Evolutionary conservation across 2,329 filamentous ascomycete genomes (phyloP), one percentile per base, ranked within the genome.

Genomic region (Penicillium olsonii): DNA sequence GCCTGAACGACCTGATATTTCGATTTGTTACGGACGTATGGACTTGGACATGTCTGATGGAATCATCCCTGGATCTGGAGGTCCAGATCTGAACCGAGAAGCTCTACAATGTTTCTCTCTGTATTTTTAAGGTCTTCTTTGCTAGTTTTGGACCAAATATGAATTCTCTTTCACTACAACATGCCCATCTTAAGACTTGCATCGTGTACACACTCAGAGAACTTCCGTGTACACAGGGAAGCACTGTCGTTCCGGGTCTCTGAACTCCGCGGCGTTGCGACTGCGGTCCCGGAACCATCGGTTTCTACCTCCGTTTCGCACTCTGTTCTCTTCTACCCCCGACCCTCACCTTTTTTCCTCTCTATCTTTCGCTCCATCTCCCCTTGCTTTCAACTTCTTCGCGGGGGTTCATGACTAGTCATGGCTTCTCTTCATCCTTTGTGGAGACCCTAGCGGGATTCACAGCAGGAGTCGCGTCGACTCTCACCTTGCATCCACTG

Each of bases 361-460:
- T 20, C 41, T 15, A 5, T 9, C 35, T 11, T 19, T 38, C 2
- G 14, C 3, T 27, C 22, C 26, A 5, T 15, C 2, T 39, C 34
- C 37, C 42, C 37, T 19, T 15, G 26, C 18, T 17, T 37, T 47
- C 26, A 17, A 10, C 19, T 41, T 27, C 14, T 17, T 43, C 26
- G 18, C 24, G 33, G 52, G n/a, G 56, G 62, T 73, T 67, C 68
- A 76, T 76, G 71, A 71, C 70, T 63, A 64, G 65, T 54, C 68
- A 82, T 69, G 83, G 80, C 73, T 77, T 87, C 67, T 87, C 87
- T 65, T 84, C 88, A 73, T 90, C 88, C 62, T 72, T 88, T 67
- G 83, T 96, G 72, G 94, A 97, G 81, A 87, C 87, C 65, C 79
- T 92, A 69, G 90, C 94, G 54, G 94, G 94, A 62, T 87, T 99